Conservation (phyloP, 2,329 filamentous ascomycete genomes). For the Talaromyces sp. region DNA sequence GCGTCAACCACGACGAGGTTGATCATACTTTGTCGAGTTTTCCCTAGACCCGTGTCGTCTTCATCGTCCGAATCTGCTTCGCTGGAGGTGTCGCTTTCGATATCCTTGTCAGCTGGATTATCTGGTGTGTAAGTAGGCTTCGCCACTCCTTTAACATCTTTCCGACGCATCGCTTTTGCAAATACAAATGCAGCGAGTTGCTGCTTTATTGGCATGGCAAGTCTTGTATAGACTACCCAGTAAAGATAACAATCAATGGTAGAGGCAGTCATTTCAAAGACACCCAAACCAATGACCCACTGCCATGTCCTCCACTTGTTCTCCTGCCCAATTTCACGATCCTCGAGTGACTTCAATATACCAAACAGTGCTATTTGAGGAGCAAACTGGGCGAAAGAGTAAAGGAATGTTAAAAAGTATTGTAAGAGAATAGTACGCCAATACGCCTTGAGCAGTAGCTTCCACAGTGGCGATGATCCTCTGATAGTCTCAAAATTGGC, state of each 20-base stretch:
- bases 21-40: conserved; percentile 62
- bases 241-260: conserved; percentile 59
- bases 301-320: conserved; percentile 54
- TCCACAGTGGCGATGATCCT: conserved; percentile 46
- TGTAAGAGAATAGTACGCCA: conserved; percentile 51
- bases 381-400: conserved; percentile 54
- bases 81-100: conserved; percentile 24
- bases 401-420: conserved; percentile 49
- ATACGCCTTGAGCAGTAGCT: conserved; percentile 54
- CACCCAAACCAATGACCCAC: conserved; percentile 58
- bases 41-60: conserved; percentile 40
- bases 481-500: conserved; percentile 40
- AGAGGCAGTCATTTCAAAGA: conserved; percentile 48
- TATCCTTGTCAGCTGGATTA: conserved; percentile 24
- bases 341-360: conserved; percentile 60
- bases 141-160: conserved; percentile 62
- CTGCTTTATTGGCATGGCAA: conserved; percentile 59
- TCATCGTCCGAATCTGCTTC: conserved; percentile 28
- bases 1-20: conserved; percentile 74
- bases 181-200: conserved; percentile 68
- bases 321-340: conserved; percentile 39
- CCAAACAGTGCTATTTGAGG: conserved; percentile 63
- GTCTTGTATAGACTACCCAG: conserved; percentile 56
- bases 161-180: conserved; percentile 65
- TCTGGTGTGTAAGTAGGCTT: conserved; percentile 32